Base-by-base conservation (phyloP, 495 filamentous ascomycete genomes). In the Xylaria venustula region DNA sequence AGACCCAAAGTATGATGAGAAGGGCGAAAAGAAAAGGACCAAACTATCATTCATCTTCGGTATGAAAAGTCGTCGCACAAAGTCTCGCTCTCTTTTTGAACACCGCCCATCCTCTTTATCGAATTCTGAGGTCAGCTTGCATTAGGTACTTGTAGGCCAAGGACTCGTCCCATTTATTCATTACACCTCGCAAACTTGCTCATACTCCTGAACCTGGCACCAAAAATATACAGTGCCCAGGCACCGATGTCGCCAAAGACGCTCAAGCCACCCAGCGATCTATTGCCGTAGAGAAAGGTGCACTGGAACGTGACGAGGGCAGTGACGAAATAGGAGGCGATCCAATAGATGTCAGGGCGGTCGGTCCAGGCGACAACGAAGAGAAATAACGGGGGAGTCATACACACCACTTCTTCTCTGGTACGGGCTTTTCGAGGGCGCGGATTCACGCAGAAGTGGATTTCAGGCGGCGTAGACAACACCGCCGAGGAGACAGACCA, bases 361-460 rank as follows among this genome's bases (percentile, higher is more conserved):
- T 80, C 73, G 0, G 87, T 87, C 85, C 85, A 88, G 1, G 74
- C 86, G 61, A 86, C 88, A 37, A 88, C 66, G 75, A 88, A 90
- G 0, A 88, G 75, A 4, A 86, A 87, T 37, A 81, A n/a, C n/a
- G n/a, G n/a, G n/a, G n/a, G 77, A 0, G 85, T 80, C 17, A 81
- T 75, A 9, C 79, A 71, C 56, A 86, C 79, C 36, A 79, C 72
- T n/a, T n/a, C n/a, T 59, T 64, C 70, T 88, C 86, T 25, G 81
- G 80, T 0, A 62, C 70, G 6, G 76, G 81, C 32, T 83, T 78
- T 47, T 83, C 84, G 2, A 14, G 36, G 22, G 41, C 47, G 22
- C 0, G 82, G 83, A 65, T 82, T 77, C 53, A 85, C 67, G 63
- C 78, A 75, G 67, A 67, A 80, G 72, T 75, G 74, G 15, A 84